Base-by-base conservation (phyloP, 2,329 filamentous ascomycete species). In the Penicillium verrucosum region DNA sequence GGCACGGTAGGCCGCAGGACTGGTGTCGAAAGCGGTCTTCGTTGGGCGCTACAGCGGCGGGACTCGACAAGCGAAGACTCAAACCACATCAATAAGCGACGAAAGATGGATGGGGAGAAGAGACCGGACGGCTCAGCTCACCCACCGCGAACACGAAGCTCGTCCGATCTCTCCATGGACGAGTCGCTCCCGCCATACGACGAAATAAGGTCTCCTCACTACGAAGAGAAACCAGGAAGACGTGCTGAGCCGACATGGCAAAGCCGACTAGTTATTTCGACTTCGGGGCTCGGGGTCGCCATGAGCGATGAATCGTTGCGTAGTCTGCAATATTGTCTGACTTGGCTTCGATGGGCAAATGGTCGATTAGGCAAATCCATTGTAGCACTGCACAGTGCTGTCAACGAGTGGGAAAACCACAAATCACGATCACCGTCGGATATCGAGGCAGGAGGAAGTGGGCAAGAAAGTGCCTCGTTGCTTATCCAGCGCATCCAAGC, bases 291-390 rank as follows among this genome's bases (percentile, higher is more conserved):
- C 0, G 92, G 92, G 61, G 88, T 96, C 16, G 92, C 94, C 1
- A 91, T 99, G 82, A 95, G 89, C 67, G 89, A 95, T 18, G 89
- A 94, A 68, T 96, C 90, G 23, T 78, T 97, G 9, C 85, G 87
- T 50, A 94, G 89, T 59, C 78, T 99, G 41, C 91, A 90, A 65
- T 93, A 91, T 66, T 97, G 92, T 61, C 78, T 97, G 2, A 82
- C 83, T 25, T 89, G 92, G 81, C 79, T 97, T 45, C 84, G 87
- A 27, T 89, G 87, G 82, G 90, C 90, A 1, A 96, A 96, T 59
- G 86, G 85, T 7, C 89, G 91, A 69, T 86, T 97, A 55, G 86
- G 87, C 45, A 85, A 86, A 46, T 83, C 91, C 0, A 89, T 96
- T 60, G 79, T 82, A 16, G 87, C 88, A 3, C 76, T 97, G 4